These are phyloP conservation scores for Colletotrichum nymphaeae DNA, from an alignment of 2,329 filamentous ascomycete species.

Conservation along the genomic window DNA sequence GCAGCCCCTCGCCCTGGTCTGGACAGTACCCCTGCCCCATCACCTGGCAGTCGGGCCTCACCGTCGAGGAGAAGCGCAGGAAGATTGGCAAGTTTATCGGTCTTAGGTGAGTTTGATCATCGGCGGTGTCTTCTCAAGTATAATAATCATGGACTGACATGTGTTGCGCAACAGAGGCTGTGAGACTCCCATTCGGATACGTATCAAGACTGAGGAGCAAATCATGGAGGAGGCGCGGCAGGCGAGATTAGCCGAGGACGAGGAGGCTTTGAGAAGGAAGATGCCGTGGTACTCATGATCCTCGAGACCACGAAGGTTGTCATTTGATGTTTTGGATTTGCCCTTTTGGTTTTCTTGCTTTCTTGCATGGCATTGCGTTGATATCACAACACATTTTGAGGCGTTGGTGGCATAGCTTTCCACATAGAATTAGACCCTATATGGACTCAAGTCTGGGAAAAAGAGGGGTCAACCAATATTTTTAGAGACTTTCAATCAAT, in stretches of 20 bases:
- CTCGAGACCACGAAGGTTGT: too few relatives aligned
- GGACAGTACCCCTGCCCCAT: conserved; percentile 76
- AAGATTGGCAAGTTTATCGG: conserved; percentile 82
- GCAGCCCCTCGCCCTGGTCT: conserved; percentile 65
- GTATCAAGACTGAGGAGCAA: conserved; percentile 58
- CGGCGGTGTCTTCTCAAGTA: too few relatives aligned
- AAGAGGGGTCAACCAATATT: neutral
- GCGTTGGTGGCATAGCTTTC: conserved; percentile 22
- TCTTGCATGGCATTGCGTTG: conserved; percentile 35
- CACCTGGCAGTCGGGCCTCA: conserved; percentile 65
- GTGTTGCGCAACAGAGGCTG: conserved; percentile 20
- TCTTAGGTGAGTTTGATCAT: conserved; percentile 63
- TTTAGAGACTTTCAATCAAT: conserved; percentile 10
- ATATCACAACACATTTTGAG: conserved; percentile 29
- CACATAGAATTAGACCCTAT: conserved; percentile 6
- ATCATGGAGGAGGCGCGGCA: conserved; percentile 56
- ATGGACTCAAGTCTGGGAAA: neutral
- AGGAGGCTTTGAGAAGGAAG: conserved; percentile 62
- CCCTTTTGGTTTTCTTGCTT: conserved; percentile 9
- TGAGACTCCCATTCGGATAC: conserved; percentile 33
- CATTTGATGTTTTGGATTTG: neutral
- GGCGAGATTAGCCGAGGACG: conserved; percentile 53
- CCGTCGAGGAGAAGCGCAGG: conserved; percentile 75
- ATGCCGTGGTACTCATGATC: conserved; percentile 46
- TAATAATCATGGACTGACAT: neutral